Conservation (phyloP, 2,329 filamentous ascomycete species). For the Neopestalotiopsis clavispora region DNA sequence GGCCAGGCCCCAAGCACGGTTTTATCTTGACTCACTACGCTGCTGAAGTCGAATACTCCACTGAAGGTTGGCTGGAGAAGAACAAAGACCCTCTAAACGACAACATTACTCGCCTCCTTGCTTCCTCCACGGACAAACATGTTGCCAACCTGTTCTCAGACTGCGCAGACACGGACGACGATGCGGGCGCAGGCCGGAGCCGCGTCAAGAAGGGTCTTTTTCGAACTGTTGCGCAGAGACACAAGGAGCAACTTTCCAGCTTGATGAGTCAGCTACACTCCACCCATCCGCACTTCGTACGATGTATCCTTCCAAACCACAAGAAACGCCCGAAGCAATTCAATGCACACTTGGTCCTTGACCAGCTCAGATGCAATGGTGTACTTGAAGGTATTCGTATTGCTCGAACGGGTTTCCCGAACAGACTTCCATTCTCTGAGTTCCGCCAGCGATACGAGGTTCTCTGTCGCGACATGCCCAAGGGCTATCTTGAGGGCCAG, state of each 20-base stretch:
- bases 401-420: constrained; percentile 94
- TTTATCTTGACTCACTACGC: constrained; percentile 98
- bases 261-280: constrained; percentile 93
- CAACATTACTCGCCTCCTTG: constrained; percentile 89
- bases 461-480: constrained; percentile 85
- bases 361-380: constrained; percentile 98
- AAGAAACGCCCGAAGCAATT: constrained; percentile 96
- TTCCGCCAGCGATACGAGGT: constrained; percentile 97
- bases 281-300: constrained; percentile 97
- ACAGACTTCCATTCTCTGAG: constrained; percentile 87
- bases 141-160: constrained; percentile 85
- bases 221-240: constrained; percentile 92
- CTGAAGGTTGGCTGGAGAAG: constrained; percentile 94
- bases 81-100: constrained; percentile 99
- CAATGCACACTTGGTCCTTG: constrained; percentile 87
- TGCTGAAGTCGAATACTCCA: constrained; percentile 96
- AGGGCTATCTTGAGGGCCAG: constrained; percentile 90
- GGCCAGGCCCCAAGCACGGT: constrained; percentile 75
- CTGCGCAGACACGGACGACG: constrained; percentile 83
- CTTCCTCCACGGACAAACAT: constrained; percentile 81
- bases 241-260: constrained; percentile 98
- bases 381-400: constrained; percentile 98
- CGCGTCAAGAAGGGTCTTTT: constrained; percentile 97
- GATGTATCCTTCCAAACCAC: constrained; percentile 97
- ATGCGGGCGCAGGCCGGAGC: constrained; percentile 68